These are phyloP conservation scores for Aspergillus ochraceus DNA, from an alignment of 2,329 filamentous ascomycete genomes.

Conservation along the genomic window DNA sequence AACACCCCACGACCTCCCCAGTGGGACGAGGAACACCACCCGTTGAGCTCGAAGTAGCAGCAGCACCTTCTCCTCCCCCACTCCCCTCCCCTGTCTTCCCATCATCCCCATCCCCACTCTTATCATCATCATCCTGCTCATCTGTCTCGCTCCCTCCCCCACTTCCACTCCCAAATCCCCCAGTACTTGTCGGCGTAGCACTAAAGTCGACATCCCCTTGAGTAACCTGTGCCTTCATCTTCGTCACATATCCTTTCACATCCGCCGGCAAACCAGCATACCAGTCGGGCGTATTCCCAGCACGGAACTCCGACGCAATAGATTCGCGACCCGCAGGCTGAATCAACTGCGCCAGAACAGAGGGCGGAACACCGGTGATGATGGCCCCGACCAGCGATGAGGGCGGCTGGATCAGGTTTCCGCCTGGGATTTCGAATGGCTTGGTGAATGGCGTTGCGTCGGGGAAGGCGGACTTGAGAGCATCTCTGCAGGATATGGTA, in stretches of 20 bases:
- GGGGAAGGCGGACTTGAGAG: slow-evolving; percentile 7
- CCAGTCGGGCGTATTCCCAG: background rate
- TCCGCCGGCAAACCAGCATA: background rate
- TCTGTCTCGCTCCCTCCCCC: background rate
- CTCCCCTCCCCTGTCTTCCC: background rate
- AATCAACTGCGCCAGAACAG: background rate
- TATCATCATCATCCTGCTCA: background rate
- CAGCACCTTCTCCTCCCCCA: background rate
- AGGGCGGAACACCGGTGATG: background rate
- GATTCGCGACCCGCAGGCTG: background rate
- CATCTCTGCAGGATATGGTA: background rate
- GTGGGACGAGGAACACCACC: too few relatives aligned
- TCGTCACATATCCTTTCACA: background rate
- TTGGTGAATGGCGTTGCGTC: slow-evolving; percentile 10
- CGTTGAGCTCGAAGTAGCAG: background rate
- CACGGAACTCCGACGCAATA: background rate
- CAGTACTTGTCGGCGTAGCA: background rate
- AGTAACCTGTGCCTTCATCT: background rate
- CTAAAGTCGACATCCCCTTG: background rate
- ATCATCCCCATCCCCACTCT: background rate
- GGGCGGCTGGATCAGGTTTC: slow-evolving; percentile 6
- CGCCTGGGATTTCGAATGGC: slow-evolving; percentile 4
- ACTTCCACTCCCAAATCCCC: too few relatives aligned
- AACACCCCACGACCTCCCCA: background rate
- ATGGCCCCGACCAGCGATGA: background rate